These are phyloP conservation scores for Beta lomatogona DNA, from an alignment of 179 eudicot species.

Conservation along the genomic window DNA sequence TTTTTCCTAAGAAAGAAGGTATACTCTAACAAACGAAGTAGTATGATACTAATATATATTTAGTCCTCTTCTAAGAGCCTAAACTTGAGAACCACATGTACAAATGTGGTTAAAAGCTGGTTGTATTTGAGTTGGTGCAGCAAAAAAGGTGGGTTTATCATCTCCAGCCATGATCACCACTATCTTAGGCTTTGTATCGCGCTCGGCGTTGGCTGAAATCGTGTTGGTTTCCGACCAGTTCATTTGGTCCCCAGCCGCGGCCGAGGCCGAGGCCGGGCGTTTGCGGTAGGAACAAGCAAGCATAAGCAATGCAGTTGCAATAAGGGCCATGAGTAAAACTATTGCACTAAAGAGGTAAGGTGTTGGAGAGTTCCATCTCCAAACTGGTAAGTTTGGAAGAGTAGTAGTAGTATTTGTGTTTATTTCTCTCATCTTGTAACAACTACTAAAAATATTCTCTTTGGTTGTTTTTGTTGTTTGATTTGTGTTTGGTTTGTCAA, in stretches of 20 bases:
- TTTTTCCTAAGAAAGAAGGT: neutral
- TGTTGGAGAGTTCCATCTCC: constrained; percentile 46
- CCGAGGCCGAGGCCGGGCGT: neutral
- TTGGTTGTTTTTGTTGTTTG: neutral
- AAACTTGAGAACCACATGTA: constrained; percentile 20
- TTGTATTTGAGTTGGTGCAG: constrained; percentile 18
- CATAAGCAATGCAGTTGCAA: constrained; percentile 41
- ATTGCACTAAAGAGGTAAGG: constrained; percentile 46
- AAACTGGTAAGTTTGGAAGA: neutral
- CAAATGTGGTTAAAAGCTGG: constrained; percentile 10
- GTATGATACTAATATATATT: neutral
- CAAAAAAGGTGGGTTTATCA: constrained; percentile 37
- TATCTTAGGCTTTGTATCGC: constrained; percentile 24
- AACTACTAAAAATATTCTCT: neutral
- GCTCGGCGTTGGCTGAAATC: neutral
- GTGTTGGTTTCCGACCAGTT: constrained; percentile 3
- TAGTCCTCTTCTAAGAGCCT: neutral
- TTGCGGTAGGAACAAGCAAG: constrained; percentile 42
- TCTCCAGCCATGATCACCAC: constrained; percentile 59
- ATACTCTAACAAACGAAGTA: neutral
- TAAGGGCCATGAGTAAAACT: constrained; percentile 31
- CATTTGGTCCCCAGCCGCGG: neutral
- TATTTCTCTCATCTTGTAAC: constrained; percentile 13
- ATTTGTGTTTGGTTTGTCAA: neutral
- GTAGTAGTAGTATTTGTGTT: neutral